These are phyloP conservation scores for Blastocrithidia nonstop DNA, from an alignment of 208 protist species.

Conservation along the genomic window DNA sequence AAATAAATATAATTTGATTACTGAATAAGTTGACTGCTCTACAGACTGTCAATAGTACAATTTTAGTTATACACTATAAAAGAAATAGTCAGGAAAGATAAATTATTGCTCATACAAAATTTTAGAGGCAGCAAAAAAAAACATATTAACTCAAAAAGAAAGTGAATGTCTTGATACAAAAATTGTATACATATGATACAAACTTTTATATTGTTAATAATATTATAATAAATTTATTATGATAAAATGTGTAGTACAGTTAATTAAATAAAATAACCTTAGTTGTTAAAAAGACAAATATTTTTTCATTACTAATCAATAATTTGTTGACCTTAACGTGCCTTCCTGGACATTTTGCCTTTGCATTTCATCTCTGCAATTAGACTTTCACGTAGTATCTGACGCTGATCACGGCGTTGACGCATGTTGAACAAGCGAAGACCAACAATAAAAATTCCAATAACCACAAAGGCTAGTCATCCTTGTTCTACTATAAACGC, in stretches of 20 bases:
- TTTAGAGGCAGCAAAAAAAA: background rate
- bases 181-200: background rate
- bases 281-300: too few species aligned
- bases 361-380: slow-evolving; percentile 54
- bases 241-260: too few species aligned
- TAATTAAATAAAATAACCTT: too few species aligned
- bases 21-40: background rate
- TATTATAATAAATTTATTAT: background rate
- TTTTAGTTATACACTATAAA: too few species aligned
- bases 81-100: too few species aligned
- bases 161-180: background rate
- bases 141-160: background rate
- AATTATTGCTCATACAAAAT: too few species aligned
- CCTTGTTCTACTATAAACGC: slow-evolving; percentile 26
- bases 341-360: too few species aligned
- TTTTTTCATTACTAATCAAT: too few species aligned
- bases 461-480: slow-evolving; percentile 57
- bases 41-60: too few species aligned
- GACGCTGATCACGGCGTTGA: slow-evolving; percentile 36
- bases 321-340: too few species aligned
- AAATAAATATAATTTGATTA: background rate
- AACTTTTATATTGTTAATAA: background rate
- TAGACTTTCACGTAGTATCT: slow-evolving; percentile 40
- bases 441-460: slow-evolving; percentile 55
- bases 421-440: slow-evolving; percentile 66